Conservation (phyloP, 2,329 filamentous ascomycete genomes). For the Xylaria sp. region DNA sequence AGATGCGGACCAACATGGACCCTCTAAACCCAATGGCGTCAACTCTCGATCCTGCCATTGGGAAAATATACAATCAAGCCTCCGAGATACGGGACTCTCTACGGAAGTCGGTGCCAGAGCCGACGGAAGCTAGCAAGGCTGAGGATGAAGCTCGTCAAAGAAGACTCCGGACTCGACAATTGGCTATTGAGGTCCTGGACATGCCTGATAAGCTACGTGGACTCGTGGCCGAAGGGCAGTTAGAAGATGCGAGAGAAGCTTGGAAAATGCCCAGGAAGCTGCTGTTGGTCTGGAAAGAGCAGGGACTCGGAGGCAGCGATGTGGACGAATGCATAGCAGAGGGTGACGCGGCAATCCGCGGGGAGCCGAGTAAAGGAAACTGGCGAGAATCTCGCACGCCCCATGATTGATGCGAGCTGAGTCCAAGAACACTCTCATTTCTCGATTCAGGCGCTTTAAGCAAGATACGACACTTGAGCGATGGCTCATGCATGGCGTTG, state of each 20-base stretch:
- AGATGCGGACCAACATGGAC: conserved; percentile 86
- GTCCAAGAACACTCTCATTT: not conserved
- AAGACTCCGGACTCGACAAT: conserved; percentile 60
- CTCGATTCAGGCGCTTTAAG: not conserved
- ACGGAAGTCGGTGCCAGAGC: conserved; percentile 59
- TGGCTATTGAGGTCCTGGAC: conserved; percentile 71
- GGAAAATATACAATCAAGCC: conserved; percentile 75
- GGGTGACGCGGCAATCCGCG: conserved; percentile 62
- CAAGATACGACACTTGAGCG: conserved; percentile 1
- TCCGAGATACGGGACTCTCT: conserved; percentile 65
- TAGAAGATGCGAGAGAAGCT: conserved; percentile 68
- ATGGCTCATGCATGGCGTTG: not conserved
- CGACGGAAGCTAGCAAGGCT: conserved; percentile 55
- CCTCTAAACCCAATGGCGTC: conserved; percentile 78
- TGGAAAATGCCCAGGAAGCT: conserved; percentile 67
- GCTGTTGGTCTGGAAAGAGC: conserved; percentile 64
- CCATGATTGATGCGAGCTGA: conserved; percentile 33
- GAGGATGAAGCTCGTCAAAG: conserved; percentile 51
- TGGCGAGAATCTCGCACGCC: conserved; percentile 42
- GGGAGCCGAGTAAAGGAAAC: conserved; percentile 44
- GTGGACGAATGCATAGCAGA: conserved; percentile 65
- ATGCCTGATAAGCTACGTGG: conserved; percentile 68
- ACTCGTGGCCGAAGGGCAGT: conserved; percentile 68
- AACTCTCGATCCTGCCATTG: conserved; percentile 78
- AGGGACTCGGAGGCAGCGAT: conserved; percentile 65